Base-by-base conservation (phyloP, 305 asterid genomes). In the Striga hermonthica region DNA sequence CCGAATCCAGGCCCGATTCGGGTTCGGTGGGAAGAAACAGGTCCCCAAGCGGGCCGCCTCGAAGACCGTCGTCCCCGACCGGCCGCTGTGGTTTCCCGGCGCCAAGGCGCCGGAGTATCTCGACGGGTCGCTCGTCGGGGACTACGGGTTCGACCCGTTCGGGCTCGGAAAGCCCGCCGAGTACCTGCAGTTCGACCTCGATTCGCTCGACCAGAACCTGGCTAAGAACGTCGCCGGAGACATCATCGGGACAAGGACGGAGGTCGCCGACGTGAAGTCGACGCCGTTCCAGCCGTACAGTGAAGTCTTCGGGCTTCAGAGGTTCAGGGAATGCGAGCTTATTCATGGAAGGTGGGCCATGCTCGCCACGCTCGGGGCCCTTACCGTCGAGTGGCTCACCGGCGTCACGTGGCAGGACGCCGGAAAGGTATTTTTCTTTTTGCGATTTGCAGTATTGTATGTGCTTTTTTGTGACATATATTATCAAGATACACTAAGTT, bases 371-470 rank as follows among this genome's bases (percentile, higher is more conserved):
- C 96, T 92, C 66, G 98, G 98, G 35, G 88, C 98, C 38, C 49
- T 92, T 68, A 76, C 95, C 48, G 98, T 92, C 10, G 98, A 92
- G 73, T 83, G 95, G 95, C 91, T 92, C 78, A 92, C 98, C 57
- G 98, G 98, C 22, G 77, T 92, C 66, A 92, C 98, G 22, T 92
- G 98, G 98, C 98, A 92, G 71, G 98, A 92, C 39, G 98, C 98
- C n/a, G 98, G 98, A 74, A 91, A 91, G 91, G 98, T 90, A 82
- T 50, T 1, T 14, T 22, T 22, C 31, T 2, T 1, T 22, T 22
- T 22, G 31, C 31, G 2, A 22, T 22, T 22, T 22, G 31, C 31
- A 22, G 31, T 22, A 22, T 22, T 22, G 31, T 22, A 22, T 2
- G 31, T 22, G 31, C n/a, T 22, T 22, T 22, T 22, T 22, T 22